Conservation (phyloP, 2,329 filamentous ascomycete species). For the Dothistroma septosporum region DNA sequence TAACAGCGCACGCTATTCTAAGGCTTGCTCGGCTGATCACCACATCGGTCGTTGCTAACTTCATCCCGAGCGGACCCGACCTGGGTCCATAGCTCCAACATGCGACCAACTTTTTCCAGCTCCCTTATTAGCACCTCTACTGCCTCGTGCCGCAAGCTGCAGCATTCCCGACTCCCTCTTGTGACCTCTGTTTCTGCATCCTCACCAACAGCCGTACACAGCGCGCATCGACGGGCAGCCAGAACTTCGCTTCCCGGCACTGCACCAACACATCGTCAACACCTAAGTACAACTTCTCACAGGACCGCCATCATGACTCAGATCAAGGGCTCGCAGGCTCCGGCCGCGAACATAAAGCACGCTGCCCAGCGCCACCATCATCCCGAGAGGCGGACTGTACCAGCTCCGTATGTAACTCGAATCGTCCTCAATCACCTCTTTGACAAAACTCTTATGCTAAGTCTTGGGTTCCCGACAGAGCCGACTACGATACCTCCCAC, state of each 20-base stretch:
- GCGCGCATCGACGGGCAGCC: not conserved
- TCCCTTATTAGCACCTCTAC: slow-evolving; percentile 1
- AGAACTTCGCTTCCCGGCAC: not conserved
- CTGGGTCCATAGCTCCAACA: not conserved
- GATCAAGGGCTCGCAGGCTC: slow-evolving; percentile 20
- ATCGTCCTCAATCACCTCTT: slow-evolving; percentile 3
- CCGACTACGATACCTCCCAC: slow-evolving; percentile 50
- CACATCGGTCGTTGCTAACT: not conserved
- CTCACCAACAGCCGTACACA: slow-evolving; percentile 1
- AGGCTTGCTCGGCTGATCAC: not conserved
- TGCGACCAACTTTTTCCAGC: not conserved
- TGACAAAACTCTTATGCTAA: slow-evolving; percentile 10
- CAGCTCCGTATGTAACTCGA: slow-evolving; percentile 21
- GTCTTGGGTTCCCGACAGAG: slow-evolving; percentile 7
- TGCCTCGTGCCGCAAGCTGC: slow-evolving; percentile 1
- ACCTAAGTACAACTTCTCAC: slow-evolving; percentile 9
- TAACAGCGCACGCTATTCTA: not conserved
- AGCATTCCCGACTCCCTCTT: not conserved
- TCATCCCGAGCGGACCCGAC: not conserved
- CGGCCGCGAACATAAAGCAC: slow-evolving; percentile 35
- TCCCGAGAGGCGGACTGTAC: slow-evolving; percentile 32
- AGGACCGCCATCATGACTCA: slow-evolving; percentile 7
- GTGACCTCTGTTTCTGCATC: not conserved
- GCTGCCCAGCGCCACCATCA: slow-evolving; percentile 28
- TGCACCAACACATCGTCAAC: not conserved